phyloP scores from a whole-genome alignment of 345 rosid genomes.

The Durio zibethinus region DNA sequence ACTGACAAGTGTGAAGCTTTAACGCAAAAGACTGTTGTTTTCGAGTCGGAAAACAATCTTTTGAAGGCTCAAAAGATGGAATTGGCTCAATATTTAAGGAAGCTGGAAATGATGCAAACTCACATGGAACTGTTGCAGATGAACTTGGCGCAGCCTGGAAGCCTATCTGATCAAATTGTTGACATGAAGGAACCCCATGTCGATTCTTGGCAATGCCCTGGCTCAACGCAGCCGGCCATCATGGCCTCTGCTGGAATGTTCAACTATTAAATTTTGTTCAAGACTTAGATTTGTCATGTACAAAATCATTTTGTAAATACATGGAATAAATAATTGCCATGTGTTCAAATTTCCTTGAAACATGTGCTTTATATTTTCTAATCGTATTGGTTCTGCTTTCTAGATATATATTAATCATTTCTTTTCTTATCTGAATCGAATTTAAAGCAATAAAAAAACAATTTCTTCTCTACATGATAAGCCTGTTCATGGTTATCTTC shows the following conservation, averaged over 20 bases:
- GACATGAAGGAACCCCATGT: background rate
- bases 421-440: background rate
- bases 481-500: background rate
- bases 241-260: background rate
- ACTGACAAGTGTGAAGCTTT: background rate
- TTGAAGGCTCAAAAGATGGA: slow-evolving; percentile 3
- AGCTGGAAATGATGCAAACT: background rate
- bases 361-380: background rate
- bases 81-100: background rate
- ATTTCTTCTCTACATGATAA: background rate
- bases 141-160: background rate
- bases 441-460: background rate
- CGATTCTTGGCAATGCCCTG: slow-evolving; percentile 8
- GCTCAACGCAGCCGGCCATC: background rate
- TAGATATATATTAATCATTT: background rate
- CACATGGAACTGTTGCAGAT: background rate
- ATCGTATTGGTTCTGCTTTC: background rate
- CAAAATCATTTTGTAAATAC: background rate
- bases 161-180: background rate
- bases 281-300: too few relatives aligned
- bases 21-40: background rate
- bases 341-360: too few relatives aligned
- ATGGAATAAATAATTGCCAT: too few relatives aligned
- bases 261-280: background rate
- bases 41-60: slow-evolving; percentile 5